Evolutionary conservation across 805 yeast species (phyloP), one percentile per base, ranked within the genome.

Genomic region (Torulaspora indica): DNA sequence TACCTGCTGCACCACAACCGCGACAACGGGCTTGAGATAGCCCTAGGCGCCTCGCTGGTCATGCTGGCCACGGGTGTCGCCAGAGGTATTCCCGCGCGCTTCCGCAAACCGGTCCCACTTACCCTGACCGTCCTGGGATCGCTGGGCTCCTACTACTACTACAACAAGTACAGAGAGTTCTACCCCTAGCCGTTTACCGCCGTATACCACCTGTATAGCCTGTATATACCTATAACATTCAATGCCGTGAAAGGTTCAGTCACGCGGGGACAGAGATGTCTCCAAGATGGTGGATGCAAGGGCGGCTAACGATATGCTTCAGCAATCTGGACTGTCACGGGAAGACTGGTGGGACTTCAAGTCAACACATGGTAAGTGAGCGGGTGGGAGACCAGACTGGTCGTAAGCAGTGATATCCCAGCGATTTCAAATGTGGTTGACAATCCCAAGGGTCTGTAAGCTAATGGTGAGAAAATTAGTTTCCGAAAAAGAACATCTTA

Each of bases 11-110:
- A 77, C 52, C 69, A 81, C 43, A 85, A 87, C 61, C 80, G 78
- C 48, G 89, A 85, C 59, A 78, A 77, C 66, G 96, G 96, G 35
- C 73, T 90, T 52, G 90, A 85, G 61, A 61, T 84, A 13, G 95
- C 96, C 0, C 67, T 89, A 43, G 83, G 80, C 9, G 76, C 90
- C 1, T 82, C 95, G 4, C 54, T 79, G 1, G 57, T 85, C 13
- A 73, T 90, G 54, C 64, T 83, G 8, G 74, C 75, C 32, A 90
- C 91, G 7, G 89, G 95, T 23, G 53, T 83, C n/a, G 76, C 79
- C 27, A 76, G 97, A 58, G 79, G 87, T 7, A 48, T 77, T 42
- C 78, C 79, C 28, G 72, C 79, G 7, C 59, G 67, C 4, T 79
- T 82, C 64, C 72, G 70, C 50, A 85, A 85, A 60, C 91, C 95